These are phyloP conservation scores for Henckelia pumila DNA, from an alignment of 257 asterid genomes.

Conservation along the genomic window DNA sequence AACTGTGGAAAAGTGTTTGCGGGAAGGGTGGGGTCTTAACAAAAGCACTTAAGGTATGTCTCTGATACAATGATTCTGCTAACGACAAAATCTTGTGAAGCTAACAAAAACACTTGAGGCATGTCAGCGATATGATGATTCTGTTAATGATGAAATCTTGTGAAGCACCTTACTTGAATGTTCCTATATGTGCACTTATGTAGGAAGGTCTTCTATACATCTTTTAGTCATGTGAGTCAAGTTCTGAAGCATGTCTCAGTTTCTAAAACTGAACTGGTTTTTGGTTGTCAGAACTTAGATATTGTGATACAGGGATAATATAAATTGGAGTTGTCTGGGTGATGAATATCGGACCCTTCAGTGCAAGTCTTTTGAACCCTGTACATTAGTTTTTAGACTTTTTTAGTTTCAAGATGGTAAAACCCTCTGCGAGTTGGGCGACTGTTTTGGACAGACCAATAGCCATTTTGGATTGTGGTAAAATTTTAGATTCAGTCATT, in stretches of 20 bases:
- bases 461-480: background rate
- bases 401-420: too few species aligned
- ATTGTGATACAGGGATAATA: background rate
- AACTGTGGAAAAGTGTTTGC: conserved; percentile 41
- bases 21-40: conserved; percentile 57
- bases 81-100: background rate
- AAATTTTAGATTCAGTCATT: background rate
- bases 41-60: conserved; percentile 63
- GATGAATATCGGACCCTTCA: background rate
- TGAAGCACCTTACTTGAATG: background rate
- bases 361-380: background rate
- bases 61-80: background rate
- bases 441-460: background rate
- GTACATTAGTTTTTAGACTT: background rate
- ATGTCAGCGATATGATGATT: conserved; percentile 23
- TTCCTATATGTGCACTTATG: background rate
- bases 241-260: background rate
- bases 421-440: background rate
- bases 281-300: background rate
- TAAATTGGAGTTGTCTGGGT: background rate
- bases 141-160: background rate
- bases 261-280: background rate
- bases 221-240: background rate
- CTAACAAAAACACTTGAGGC: conserved; percentile 65
- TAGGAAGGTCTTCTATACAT: background rate